Conservation (phyloP, 441 rosid genomes). For the Dalechampia spathulata region DNA sequence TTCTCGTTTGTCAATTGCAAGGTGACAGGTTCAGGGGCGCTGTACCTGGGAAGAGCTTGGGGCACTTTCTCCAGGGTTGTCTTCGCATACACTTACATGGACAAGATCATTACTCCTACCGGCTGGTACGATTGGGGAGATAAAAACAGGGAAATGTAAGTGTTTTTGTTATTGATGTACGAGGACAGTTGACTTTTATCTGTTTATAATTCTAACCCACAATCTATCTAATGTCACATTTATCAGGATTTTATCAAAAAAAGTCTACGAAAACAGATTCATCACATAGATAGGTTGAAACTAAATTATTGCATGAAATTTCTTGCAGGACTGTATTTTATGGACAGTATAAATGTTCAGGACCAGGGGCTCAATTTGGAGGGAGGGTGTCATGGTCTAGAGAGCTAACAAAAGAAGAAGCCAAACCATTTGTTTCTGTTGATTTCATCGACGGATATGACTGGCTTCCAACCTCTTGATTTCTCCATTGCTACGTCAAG, state of each 20-base stretch:
- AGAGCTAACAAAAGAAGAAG: conserved; percentile 40
- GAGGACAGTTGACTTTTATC: too few species aligned
- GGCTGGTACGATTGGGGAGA: conserved; percentile 67
- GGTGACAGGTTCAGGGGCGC: conserved; percentile 52
- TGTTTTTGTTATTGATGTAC: too few species aligned
- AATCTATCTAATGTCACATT: too few species aligned
- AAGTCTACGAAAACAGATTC: neutral
- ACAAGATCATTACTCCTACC: conserved; percentile 36
- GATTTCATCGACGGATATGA: conserved; percentile 35
- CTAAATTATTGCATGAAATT: neutral
- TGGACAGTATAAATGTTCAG: conserved; percentile 44
- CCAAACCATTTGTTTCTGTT: conserved; percentile 34
- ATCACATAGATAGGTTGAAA: too few species aligned
- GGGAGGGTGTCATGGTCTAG: conserved; percentile 43
- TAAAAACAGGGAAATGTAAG: conserved; percentile 40
- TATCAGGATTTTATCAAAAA: too few species aligned
- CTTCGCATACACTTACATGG: conserved; percentile 50
- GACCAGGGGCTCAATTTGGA: conserved; percentile 39
- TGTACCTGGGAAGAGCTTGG: conserved; percentile 62
- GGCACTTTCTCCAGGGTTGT: conserved; percentile 51
- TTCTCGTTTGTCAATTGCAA: conserved; percentile 52
- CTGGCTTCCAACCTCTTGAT: conserved; percentile 26
- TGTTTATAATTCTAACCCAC: too few species aligned
- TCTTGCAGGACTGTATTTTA: conserved; percentile 48
- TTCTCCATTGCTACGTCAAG: neutral